Base-by-base conservation (phyloP, 2,329 filamentous ascomycete genomes). In the Cordyceps farinosa region DNA sequence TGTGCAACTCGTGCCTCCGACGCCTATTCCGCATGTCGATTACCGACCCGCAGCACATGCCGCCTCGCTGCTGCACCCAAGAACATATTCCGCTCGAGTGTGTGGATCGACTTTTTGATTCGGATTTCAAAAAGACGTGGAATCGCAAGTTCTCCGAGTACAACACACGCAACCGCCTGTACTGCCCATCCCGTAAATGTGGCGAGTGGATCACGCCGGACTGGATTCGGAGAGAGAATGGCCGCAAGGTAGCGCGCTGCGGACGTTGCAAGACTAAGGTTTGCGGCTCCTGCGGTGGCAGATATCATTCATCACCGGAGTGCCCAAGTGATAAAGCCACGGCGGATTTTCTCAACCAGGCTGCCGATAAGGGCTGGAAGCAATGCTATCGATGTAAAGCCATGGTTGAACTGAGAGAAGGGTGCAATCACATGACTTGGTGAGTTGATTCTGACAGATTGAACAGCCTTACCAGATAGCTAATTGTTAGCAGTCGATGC, bases 361-460 rank as follows among this genome's bases (percentile, higher is more conserved):
- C 87, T 7, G 85, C 87, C 67, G 79, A 87, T 32, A 80, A 87
- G 59, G 89, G 89, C 30, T 93, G 89, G 88, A 88, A 91, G 73
- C 81, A 86, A 53, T 97, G 91, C 73, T 88, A 87, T 71, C 87
- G 81, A 66, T 96, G 92, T 76, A 85, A 83, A 66, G 80, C 84
- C 45, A 82, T 90, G 79, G 89, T 96, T 51, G 90, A 96, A 74
- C 78, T 92, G 56, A 89, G 89, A 68, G 90, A 94, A 74, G 91
- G 91, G 51, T 92, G 90, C 75, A 93, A 94, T 76, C 92, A 94
- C 73, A 94, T 96, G 86, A 92, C 87, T 34, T 96, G 92, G 88
- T 90, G 79, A 76, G 85, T 77, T 47, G 32, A 8, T n/a, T 15
- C 52, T 52, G 4, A n/a, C 9, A 44, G 15, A 10, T 48, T 38